Conservation (phyloP, 2,329 filamentous ascomycete species). For the Lachnum nothofagi region DNA sequence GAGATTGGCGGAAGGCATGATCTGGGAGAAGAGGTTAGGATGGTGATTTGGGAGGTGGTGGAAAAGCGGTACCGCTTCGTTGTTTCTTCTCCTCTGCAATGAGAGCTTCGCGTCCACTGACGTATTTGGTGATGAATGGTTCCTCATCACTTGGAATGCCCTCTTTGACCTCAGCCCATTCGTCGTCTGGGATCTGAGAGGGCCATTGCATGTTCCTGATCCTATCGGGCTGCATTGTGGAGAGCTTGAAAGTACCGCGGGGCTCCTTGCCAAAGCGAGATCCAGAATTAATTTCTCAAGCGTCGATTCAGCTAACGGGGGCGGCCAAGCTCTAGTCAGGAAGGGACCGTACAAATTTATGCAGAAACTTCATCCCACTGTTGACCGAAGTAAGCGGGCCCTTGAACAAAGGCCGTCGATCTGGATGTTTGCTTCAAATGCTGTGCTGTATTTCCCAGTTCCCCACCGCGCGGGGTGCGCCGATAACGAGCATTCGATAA, state of each 20-base stretch:
- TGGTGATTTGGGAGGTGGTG: constrained; percentile 19
- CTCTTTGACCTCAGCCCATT: constrained; percentile 53
- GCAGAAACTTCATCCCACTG: not conserved
- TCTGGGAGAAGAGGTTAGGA: constrained; percentile 43
- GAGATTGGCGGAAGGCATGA: constrained; percentile 63
- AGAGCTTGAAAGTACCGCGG: not conserved
- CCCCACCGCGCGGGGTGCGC: no score
- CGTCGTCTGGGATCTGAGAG: constrained; percentile 41
- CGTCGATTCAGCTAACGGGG: no score
- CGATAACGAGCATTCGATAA: no score
- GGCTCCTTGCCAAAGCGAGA: not conserved
- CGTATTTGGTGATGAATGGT: constrained; percentile 76
- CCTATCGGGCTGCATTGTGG: constrained; percentile 22
- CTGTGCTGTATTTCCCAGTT: no score
- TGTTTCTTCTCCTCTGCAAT: constrained; percentile 76
- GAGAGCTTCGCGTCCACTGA: constrained; percentile 68
- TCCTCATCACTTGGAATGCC: constrained; percentile 58
- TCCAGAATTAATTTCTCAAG: not conserved
- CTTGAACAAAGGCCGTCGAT: no score
- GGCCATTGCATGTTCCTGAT: constrained; percentile 29
- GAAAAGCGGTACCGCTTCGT: constrained; percentile 61
- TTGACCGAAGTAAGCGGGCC: not conserved
- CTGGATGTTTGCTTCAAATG: no score
- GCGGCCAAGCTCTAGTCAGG: no score
- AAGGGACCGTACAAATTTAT: not conserved